Conservation (phyloP, 2,329 filamentous ascomycete genomes). For the Aspergillus terreus region DNA sequence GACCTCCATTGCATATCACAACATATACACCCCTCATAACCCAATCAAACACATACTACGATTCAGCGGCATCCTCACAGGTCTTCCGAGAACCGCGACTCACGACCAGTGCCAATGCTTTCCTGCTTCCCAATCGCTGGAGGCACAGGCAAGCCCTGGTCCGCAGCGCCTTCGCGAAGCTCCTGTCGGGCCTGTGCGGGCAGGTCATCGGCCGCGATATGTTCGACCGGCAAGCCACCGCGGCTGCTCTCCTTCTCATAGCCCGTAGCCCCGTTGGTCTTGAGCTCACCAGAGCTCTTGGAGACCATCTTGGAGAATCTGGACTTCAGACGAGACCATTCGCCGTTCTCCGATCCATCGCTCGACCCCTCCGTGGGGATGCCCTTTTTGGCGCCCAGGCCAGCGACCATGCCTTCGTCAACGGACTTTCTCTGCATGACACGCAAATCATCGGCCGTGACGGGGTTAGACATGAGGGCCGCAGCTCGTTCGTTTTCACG, state of each 20-base stretch:
- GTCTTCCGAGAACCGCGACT: constrained; percentile 37
- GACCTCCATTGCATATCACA: no score
- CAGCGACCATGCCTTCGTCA: constrained; percentile 13
- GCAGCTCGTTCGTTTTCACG: constrained; percentile 12
- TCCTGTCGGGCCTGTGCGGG: constrained; percentile 15
- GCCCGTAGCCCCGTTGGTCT: constrained; percentile 14
- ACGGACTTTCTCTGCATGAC: constrained; percentile 13
- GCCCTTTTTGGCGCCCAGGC: constrained; percentile 14
- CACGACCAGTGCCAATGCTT: constrained; percentile 25
- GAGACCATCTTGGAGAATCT: constrained; percentile 26
- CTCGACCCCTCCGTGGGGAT: constrained; percentile 5
- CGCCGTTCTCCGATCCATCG: constrained; percentile 16
- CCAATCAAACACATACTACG: no score
- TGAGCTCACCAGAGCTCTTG: constrained; percentile 16
- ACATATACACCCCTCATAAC: no score
- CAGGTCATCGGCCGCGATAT: constrained; percentile 7
- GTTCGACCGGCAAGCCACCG: constrained; percentile 10
- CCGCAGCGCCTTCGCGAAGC: constrained; percentile 26
- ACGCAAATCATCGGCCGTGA: constrained; percentile 22
- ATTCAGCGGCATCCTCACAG: constrained; percentile 17
- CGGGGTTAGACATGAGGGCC: constrained; percentile 31
- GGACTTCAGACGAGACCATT: constrained; percentile 23
- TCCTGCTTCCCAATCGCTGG: constrained; percentile 21
- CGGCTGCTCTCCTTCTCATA: constrained; percentile 5
- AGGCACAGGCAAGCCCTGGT: constrained; percentile 28